Base-by-base conservation (phyloP, 352 stramenopile genomes). In the Pythium coloratum region DNA sequence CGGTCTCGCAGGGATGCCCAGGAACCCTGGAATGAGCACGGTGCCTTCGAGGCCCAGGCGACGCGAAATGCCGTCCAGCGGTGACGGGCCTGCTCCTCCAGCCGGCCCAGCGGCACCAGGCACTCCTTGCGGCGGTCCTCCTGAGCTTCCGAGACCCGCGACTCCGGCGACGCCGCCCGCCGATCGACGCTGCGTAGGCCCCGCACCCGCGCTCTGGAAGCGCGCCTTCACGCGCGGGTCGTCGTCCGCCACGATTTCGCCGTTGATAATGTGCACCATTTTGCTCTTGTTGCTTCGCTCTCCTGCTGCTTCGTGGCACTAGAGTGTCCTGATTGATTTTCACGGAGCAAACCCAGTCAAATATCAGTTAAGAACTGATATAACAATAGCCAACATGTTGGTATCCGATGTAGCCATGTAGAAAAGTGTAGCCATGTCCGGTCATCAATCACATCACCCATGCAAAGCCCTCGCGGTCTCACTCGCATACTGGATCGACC, bases 211-310 rank as follows among this genome's bases (percentile, higher is more conserved):
- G 13, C 55, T n/a, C 57, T 76, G 66, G 33, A 67, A 34, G 28
- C 61, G 64, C n/a, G 70, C 59, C 58, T 74, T 73, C 58, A 95
- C 84, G 20, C 87, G 80, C 66, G 87, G 87, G 71, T 95, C 87
- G 74, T 95, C 77, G 74, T 95, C 87, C 47, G 69, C 55, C 20
- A 95, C 85, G 77, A 95, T 95, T 64, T 95, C 87, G 56, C 87
- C 87, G 60, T 95, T 95, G 70, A 95, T 90, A 56, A 95, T 95
- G 73, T 94, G 87, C 71, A 95, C 87, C 87, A 95, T 95, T 34
- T 9, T 71, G 2, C 26, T 33, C 38, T 55, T 47, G 32, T 7
- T 44, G 7, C 9, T 36, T 50, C 30, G 9, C 44, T 28, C 44
- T 26, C 16, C 18, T 26, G 16, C 32, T 32, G 59, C 59, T 64